Percentiles rank a stretch among this genome's conserved stretches.
Conservation (phyloP, 2,329 filamentous ascomycete species). For the Teratosphaeria pseudoeucalypti region DNA sequence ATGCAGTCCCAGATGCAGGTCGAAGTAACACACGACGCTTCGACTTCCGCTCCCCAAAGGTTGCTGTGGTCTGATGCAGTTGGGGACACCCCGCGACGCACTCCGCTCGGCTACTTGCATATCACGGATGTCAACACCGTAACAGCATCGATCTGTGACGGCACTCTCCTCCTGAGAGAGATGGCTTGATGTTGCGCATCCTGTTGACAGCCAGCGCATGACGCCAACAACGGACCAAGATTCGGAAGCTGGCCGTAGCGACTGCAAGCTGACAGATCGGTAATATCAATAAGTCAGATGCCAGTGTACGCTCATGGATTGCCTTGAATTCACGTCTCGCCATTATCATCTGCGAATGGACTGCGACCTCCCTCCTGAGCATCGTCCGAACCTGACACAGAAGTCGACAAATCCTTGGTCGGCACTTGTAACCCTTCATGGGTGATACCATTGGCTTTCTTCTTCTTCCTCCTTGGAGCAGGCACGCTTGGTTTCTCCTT, state of each 20-base stretch:
- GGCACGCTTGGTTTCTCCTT: conserved; percentile 75
- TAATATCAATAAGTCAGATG: background rate
- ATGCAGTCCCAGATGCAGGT: conserved; percentile 9
- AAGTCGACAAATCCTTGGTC: conserved; percentile 3
- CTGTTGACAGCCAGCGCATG: background rate
- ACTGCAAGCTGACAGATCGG: background rate
- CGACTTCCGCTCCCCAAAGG: background rate
- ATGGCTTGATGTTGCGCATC: background rate
- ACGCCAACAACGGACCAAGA: background rate
- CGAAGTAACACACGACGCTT: conserved; percentile 3
- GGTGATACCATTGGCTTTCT: background rate
- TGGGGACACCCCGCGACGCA: background rate
- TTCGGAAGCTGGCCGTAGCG: background rate
- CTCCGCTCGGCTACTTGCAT: conserved; percentile 4
- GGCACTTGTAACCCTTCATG: conserved; percentile 2
- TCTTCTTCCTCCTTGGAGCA: conserved; percentile 55
- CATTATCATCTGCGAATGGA: conserved; percentile 9
- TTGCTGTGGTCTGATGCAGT: background rate
- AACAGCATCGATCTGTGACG: background rate
- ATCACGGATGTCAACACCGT: background rate
- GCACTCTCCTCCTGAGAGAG: background rate
- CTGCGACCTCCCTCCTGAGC: conserved; percentile 4
- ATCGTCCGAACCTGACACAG: conserved; percentile 4
- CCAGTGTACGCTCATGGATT: background rate
- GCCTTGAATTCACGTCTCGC: conserved; percentile 1